Evolutionary conservation across 345 rosid genomes (phyloP), one percentile per base, ranked within the genome.

Genomic region (Syzygium aqueum): DNA sequence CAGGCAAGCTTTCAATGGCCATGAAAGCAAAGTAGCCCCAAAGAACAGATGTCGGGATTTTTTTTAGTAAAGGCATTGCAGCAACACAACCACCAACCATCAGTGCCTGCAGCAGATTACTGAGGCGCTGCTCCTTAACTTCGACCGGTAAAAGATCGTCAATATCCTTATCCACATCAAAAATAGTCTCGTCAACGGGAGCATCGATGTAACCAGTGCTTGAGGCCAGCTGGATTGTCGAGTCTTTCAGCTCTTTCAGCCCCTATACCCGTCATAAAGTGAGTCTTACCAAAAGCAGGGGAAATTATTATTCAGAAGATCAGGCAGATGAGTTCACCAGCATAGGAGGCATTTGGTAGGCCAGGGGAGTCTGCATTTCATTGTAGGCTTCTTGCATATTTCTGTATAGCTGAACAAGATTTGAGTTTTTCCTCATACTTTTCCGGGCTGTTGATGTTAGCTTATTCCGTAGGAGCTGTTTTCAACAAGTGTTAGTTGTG

Each of bases 21-120:
- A 97, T 97, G 91, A 93, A 97, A 51, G 99, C 99, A 84, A 97
- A 97, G 91, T 97, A 97, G 25, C 99, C 99, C 99, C 99, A 97
- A 50, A 97, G 97, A 80, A 97, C 99, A 83, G 98, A 96, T 83
- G 98, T 93, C 33, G 99, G 99, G 89, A 97, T 97, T 94, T 90
- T 96, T 92, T 97, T 96, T 80, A 96, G 92, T 23, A 97, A 15
- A 84, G 99, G 99, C 99, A 96, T 97, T 50, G 99, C 99, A 88
- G 96, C 98, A 89, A 97, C 95, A 90, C 99, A 96, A 53, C 92
- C 92, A 85, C 93, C 96, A 77, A 96, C 99, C 99, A 97, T 95
- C 86, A 96, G 15, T 87, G 99, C 92, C 91, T 97, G 99, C 86
- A 96, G 96, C 89, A 97, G 92, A 90, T 97, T 97, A 90, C 99